A percentile compares a stretch with the other conserved stretches of the same genome.
Evolutionary conservation across 495 filamentous ascomycete species (phyloP).

Genomic region (Ramalina intermedia): DNA sequence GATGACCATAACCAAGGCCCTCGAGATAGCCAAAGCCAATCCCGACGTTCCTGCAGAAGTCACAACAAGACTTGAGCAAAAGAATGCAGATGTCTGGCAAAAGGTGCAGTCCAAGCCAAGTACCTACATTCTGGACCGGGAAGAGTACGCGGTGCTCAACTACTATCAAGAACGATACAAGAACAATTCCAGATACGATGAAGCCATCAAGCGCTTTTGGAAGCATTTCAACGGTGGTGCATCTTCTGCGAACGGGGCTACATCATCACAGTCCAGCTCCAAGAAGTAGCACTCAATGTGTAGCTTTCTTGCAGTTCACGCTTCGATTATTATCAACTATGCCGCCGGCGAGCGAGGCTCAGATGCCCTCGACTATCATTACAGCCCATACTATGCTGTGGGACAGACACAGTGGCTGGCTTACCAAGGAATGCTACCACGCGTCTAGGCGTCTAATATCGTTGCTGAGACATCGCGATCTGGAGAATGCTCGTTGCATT

Average conservation of each 20-base stretch:
- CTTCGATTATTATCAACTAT: too few relatives aligned
- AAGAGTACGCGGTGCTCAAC: slow-evolving; percentile 69
- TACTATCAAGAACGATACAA: slow-evolving; percentile 50
- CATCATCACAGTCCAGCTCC: neutral
- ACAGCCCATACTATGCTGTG: too few relatives aligned
- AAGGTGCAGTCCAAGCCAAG: slow-evolving; percentile 43
- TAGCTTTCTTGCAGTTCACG: too few relatives aligned
- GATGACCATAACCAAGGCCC: slow-evolving; percentile 34
- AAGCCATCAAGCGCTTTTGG: slow-evolving; percentile 36
- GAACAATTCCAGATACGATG: slow-evolving; percentile 24
- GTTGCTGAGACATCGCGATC: neutral
- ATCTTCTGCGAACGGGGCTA: slow-evolving; percentile 2
- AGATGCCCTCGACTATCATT: too few relatives aligned
- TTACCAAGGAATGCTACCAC: too few relatives aligned
- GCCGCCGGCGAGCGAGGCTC: too few relatives aligned
- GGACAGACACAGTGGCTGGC: too few relatives aligned
- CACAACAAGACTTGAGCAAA: slow-evolving; percentile 36
- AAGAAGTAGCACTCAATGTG: too few relatives aligned
- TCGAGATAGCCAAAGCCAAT: slow-evolving; percentile 55
- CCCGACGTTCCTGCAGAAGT: slow-evolving; percentile 42
- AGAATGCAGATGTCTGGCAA: slow-evolving; percentile 44
- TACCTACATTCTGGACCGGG: slow-evolving; percentile 48
- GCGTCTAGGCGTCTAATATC: too few relatives aligned
- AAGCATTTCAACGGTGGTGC: slow-evolving; percentile 24
- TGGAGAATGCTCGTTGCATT: neutral